phyloP scores from a whole-genome alignment of 2,329 filamentous ascomycete genomes.

The Arthrobotrys pseudoclavata region DNA sequence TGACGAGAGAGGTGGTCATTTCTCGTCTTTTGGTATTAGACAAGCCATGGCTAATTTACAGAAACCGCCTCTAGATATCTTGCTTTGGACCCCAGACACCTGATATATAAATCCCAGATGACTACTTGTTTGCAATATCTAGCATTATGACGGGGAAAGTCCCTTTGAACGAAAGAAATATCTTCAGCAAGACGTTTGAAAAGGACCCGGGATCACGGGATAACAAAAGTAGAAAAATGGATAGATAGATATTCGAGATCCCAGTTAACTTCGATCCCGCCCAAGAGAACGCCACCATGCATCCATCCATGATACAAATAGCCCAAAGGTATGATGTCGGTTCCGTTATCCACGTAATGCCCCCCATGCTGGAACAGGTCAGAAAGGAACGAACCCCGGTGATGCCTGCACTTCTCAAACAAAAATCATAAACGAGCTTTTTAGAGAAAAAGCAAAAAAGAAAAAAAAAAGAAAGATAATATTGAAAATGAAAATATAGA shows the following conservation, averaged over 20 bases:
- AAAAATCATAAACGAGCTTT: background rate
- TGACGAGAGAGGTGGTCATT: too few species aligned
- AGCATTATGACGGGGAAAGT: background rate
- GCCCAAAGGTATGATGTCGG: background rate
- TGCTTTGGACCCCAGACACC: background rate
- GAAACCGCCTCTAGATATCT: background rate
- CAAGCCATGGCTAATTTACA: too few species aligned
- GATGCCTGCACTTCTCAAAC: slow-evolving; percentile 19
- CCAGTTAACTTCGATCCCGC: background rate
- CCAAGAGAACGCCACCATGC: slow-evolving; percentile 41
- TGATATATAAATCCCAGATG: too few species aligned
- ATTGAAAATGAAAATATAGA: slow-evolving; percentile 17
- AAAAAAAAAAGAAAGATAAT: background rate
- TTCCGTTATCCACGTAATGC: slow-evolving; percentile 12
- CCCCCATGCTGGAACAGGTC: slow-evolving; percentile 11
- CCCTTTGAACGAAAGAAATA: too few species aligned
- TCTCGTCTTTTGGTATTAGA: background rate
- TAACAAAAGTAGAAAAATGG: background rate
- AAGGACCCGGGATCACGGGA: too few species aligned
- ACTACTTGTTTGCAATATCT: too few species aligned
- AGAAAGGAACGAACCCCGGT: slow-evolving; percentile 18
- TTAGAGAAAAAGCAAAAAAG: slow-evolving; percentile 29
- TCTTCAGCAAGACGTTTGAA: too few species aligned
- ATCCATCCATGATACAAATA: slow-evolving; percentile 31
- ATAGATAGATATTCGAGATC: slow-evolving; percentile 24